Evolutionary conservation across 768 basidiomycete genomes (phyloP), one percentile per base, ranked within the genome.

Genomic region (Porpolomopsis calyptriformis): DNA sequence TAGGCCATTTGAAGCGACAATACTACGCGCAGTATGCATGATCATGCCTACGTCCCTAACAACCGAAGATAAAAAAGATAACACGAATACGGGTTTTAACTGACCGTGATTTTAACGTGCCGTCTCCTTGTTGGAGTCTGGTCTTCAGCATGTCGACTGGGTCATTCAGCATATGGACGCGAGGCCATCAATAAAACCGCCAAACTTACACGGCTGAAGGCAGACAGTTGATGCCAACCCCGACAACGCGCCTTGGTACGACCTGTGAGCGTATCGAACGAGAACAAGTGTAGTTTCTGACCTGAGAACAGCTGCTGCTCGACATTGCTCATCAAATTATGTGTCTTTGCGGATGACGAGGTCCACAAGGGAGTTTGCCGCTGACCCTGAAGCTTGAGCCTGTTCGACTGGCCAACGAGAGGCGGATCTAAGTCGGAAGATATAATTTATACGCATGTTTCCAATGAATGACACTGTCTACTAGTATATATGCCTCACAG

Each of bases 61-160:
- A 50, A 46, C 9, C 26, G 41, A 46, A 33, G 48, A 29, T 20
- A 38, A 8, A 29, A 22, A 12, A 10, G 3, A 22, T 10, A 36
- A 14, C 11, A 18, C 16, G 16, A 36, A 35, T 31, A 11, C 41
- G 23, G 39, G n/a, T 33, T 33, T 38, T 12, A 31, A 55, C 67
- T 50, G 54, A 72, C 76, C 64, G 59, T 55, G 61, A 56, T 29
- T 52, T 58, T 31, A 65, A 34, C 24, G 51, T 55, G 4, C 73
- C 73, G 61, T 85, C 82, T 44, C 79, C 78, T 62, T 92, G 89
- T 60, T 93, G 91, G 53, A 92, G 58, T 39, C 91, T 75, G n/a
- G 92, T 94, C 65, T 96, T 96, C 53, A 96, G 63, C 19, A 94
- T 68, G 65, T 96, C 92, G 52, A 94, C 86, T 89, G 14, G 3